Evolutionary conservation across 257 asterid genomes (phyloP).

Genomic region (Nyctanthes arbortristis): DNA sequence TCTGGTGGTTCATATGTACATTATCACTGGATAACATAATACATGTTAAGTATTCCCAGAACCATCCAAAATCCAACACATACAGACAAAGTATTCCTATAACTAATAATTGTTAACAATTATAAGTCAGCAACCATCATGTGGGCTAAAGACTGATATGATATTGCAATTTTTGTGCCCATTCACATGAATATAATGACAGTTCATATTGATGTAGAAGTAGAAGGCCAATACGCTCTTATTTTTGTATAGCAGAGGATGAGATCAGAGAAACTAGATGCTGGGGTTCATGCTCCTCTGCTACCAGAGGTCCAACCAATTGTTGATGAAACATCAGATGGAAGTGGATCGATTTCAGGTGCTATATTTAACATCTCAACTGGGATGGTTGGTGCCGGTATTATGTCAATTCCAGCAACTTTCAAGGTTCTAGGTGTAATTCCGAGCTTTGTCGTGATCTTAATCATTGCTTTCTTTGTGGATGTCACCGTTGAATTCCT

Average conservation of each 20-base stretch:
- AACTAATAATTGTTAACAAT: background rate
- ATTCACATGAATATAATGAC: background rate
- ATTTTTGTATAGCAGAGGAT: conserved; percentile 18
- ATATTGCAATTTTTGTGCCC: background rate
- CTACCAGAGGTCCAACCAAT: conserved; percentile 39
- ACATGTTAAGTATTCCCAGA: background rate
- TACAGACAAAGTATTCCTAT: background rate
- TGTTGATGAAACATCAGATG: conserved; percentile 21
- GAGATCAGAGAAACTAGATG: conserved; percentile 36
- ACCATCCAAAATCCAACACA: background rate
- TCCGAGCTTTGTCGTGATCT: conserved; percentile 70
- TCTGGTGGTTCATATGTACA: background rate
- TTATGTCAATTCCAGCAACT: conserved; percentile 94
- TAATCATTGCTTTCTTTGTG: conserved; percentile 72
- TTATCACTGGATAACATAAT: background rate
- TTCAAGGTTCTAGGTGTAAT: conserved; percentile 84
- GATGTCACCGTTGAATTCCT: conserved; percentile 94
- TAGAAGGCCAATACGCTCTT: background rate
- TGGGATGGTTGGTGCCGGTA: conserved; percentile 95
- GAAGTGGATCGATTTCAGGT: conserved; percentile 73
- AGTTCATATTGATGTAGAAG: background rate
- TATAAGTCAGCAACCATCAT: background rate
- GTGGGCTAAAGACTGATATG: conserved; percentile 8
- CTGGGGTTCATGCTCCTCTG: conserved; percentile 51
- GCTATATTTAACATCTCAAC: conserved; percentile 89